Base-by-base conservation (phyloP, 2,329 filamentous ascomycete species). In the Aspergillus hiratsukae region DNA sequence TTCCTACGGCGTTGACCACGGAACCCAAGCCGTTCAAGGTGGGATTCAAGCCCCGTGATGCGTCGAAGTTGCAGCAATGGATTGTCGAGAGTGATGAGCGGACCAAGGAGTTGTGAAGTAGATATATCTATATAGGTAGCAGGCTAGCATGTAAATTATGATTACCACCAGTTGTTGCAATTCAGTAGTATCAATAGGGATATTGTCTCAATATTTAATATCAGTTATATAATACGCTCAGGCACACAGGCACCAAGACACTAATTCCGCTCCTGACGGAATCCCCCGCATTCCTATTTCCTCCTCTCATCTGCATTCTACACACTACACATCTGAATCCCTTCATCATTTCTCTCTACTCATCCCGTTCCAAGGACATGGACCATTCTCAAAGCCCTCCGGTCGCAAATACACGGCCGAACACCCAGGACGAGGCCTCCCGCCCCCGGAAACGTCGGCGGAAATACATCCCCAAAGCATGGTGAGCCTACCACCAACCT, bases 1-100 rank as follows among this genome's bases (percentile, higher is more conserved):
- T 80, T 21, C 78, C 83, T 0, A 86, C 84, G 0, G 79, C 80
- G 8, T 68, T 87, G 68, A 85, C 83, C 0, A 82, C 81, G 2
- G 83, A 87, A 61, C 84, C 84, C 0, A 85, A 83, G 70, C 80
- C 81, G 1, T 87, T 87, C 70, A 86, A 86, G 71, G 76, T 83
- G 49, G 79, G 81, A 0, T 78, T 85, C 55, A 74, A 71, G 59
- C 73, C 80, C 3, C 74, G 84, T 43, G 73, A 83, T 62, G 70
- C 74, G 59, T 67, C 60, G 41, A 70, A 67, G 61, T 58, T 85
- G 58, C 71, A 78, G 63, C 59, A 72, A 61, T 86, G 83, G 83
- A 81, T 86, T 61, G 67, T 65, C 0, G 78, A 72, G 57, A 81
- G 80, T 27, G 80, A 83, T 37, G 78, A 79, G 59, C 74, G 79